Evolutionary conservation across 306 rosid genomes (phyloP), one percentile per base, ranked within the genome.

Genomic region (Luffa acutangula): DNA sequence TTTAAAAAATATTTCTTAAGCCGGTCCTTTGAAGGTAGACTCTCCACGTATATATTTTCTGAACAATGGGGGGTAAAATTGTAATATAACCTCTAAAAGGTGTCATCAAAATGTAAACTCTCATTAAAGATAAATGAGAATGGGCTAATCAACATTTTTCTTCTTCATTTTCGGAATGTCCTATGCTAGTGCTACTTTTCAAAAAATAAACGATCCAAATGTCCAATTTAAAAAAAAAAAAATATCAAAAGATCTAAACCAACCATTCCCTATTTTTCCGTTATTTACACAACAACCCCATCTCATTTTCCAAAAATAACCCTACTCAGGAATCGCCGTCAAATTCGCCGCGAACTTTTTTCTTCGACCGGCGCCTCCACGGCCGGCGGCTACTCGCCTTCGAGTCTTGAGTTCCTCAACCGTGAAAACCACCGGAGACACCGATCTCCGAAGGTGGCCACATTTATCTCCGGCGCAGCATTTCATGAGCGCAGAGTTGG

Each of bases 401-500:
- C 39, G 5, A n/a, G 81, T 57, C 66, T 83, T 87, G 2, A 43
- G 42, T 9, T 80, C 86, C 3, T 79, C 90, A 39, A 37, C 88
- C 73, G 92, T 59, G 57, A 86, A 81, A 8, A 76, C 25, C 75
- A 79, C 62, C 64, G 85, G 80, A 34, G 90, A 82, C 1, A 84
- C 78, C 53, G 86, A 84, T 63, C 60, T 78, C 60, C 62, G 51
- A 7, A 48, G 63, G 34, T 5, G 65, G 11, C 88, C 79, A 67
- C 82, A 87, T 89, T 87, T 89, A 46, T 80, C 76, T 17, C 76
- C 53, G 0, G 69, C 83, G 3, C 89, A 86, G 15, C 81, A 74
- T 70, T 89, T 91, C 91, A 85, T 87, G 58, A 96, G 87, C 0
- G 98, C 99, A 1, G 99, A 89, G 83, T 85, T 96, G 72, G 99